Conservation (phyloP, 2,329 filamentous ascomycete genomes). For the Blastomyces gilchristii region DNA sequence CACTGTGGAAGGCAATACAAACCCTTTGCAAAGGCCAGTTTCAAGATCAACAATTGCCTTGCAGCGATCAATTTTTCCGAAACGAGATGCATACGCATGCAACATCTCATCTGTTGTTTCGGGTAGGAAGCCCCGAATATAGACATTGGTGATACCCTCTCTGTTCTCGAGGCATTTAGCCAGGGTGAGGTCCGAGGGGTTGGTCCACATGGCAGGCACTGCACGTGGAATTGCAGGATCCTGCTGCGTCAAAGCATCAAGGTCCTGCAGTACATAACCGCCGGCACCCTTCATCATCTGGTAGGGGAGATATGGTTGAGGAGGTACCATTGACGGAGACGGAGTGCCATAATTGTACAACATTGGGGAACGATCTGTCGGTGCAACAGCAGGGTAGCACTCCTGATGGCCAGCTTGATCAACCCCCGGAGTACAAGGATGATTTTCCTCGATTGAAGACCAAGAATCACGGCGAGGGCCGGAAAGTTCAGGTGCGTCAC, state of each 20-base stretch:
- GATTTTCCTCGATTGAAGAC: conserved; percentile 34
- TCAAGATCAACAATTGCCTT: conserved; percentile 97
- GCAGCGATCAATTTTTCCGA: conserved; percentile 88
- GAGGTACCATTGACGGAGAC: conserved; percentile 50
- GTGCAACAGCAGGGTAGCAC: conserved; percentile 49
- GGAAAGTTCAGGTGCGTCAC: conserved; percentile 29
- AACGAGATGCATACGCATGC: conserved; percentile 69
- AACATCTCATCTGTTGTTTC: conserved; percentile 91
- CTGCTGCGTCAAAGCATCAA: conserved; percentile 59
- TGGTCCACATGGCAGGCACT: conserved; percentile 75
- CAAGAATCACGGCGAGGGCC: conserved; percentile 32
- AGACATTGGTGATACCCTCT: conserved; percentile 92
- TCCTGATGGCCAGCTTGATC: conserved; percentile 50
- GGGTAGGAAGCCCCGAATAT: conserved; percentile 90
- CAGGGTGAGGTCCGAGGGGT: conserved; percentile 76
- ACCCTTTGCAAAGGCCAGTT: conserved; percentile 95
- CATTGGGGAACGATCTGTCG: conserved; percentile 49
- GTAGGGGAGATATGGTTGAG: conserved; percentile 27
- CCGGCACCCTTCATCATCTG: conserved; percentile 40
- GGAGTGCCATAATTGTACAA: conserved; percentile 49
- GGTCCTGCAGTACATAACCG: conserved; percentile 38
- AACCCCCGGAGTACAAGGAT: conserved; percentile 55
- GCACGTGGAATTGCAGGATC: conserved; percentile 79
- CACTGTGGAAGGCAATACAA: conserved; percentile 24
- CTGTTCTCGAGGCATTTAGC: conserved; percentile 93